Base-by-base conservation (phyloP, 2,329 filamentous ascomycete species). In the Ophiostoma sp. region DNA sequence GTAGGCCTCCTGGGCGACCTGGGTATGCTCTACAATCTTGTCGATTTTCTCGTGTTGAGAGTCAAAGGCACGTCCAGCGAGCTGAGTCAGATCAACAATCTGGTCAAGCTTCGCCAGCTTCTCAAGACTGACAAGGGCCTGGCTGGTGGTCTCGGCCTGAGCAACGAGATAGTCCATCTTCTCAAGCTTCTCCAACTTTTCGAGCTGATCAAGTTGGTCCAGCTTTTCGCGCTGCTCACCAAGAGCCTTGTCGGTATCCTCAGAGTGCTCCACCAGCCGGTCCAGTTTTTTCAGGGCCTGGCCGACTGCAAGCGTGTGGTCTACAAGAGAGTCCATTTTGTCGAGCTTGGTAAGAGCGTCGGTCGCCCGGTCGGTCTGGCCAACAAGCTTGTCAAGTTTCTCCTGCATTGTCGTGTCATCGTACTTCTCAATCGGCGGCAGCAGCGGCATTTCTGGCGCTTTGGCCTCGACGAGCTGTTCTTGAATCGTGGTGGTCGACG, bases 301-400 rank as follows among this genome's bases (percentile, higher is more conserved):
- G 63, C 48, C 73, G 1, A 74, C 73, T 1, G 73, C 71, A 4
- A 74, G 73, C 5, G 73, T 71, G 63, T 74, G 73, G 39, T 75
- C 75, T 8, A 73, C 72, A 69, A 98, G 95, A 80, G 94, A 89
- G 77, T 98, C 94, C 9, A 98, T 87, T 45, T 93, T 93, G 75
- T 92, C 91, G 59, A 98, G 88, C 77, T 95, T 93, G 6, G 87
- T 86, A 50, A 93, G 88, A 1, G 93, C 90, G 78, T 93, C 91
- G 64, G 88, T 88, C 0, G 93, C 88, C n/a, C 88, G 87, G 50
- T 90, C 86, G 52, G 87, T 73, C 78, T 93, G 89, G 69, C 88
- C 88, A 50, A 94, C 85, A 7, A 92, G 82, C 75, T 82, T 84
- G 74, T 85, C 83, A 28, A 90, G 82, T 76, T 90, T 89, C 74